phyloP scores from a whole-genome alignment of 257 asterid genomes.

The Fraxinus americana region DNA sequence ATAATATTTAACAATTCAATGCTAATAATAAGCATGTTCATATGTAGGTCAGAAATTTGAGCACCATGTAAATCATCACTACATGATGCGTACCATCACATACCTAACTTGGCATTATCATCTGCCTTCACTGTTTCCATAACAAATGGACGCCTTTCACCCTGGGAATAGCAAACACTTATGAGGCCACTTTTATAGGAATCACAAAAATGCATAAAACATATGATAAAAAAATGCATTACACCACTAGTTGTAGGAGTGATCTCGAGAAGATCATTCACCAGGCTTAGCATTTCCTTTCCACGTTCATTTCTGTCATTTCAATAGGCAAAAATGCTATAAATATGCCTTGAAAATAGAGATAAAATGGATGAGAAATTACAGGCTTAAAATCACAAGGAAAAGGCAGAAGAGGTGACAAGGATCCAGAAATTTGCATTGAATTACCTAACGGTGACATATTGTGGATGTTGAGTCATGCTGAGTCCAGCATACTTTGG shows the following conservation, averaged over 20 bases:
- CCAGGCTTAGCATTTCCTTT: constrained; percentile 86
- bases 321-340: constrained; percentile 22
- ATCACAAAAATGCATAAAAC: neutral
- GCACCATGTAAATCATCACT: neutral
- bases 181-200: constrained; percentile 15
- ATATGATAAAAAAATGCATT: constrained; percentile 28
- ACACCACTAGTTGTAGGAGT: constrained; percentile 86
- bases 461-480: constrained; percentile 96
- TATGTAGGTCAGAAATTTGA: constrained; percentile 10
- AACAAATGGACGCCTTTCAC: constrained; percentile 85
- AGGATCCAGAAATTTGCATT: constrained; percentile 18
- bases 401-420: neutral
- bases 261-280: constrained; percentile 85
- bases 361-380: neutral
- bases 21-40: neutral
- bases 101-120: constrained; percentile 89
- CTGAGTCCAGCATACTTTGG: constrained; percentile 85
- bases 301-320: constrained; percentile 92
- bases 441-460: constrained; percentile 83
- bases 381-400: constrained; percentile 9
- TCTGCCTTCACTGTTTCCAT: constrained; percentile 95
- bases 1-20: neutral
- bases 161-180: constrained; percentile 47
- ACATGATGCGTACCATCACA: constrained; percentile 17
- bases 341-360: constrained; percentile 9